Evolutionary conservation across 2,329 filamentous ascomycete genomes (phyloP).

Genomic region (Fusarium falciforme): DNA sequence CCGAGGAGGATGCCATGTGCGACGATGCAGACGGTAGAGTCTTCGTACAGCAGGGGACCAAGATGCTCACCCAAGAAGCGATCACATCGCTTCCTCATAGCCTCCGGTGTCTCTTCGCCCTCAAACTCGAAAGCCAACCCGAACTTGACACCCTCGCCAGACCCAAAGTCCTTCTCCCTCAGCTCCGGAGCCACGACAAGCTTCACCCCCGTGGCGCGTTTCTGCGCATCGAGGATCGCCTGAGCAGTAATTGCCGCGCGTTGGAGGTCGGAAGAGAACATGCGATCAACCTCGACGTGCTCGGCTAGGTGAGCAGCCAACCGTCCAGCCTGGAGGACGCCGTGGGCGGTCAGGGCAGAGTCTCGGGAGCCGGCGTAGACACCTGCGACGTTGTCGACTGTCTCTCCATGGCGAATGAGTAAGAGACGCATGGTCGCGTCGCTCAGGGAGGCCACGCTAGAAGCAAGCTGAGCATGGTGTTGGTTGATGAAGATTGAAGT

Average conservation of each 20-base stretch:
- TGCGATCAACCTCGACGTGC: slow-evolving; percentile 60
- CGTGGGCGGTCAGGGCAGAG: slow-evolving; percentile 84
- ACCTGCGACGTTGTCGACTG: slow-evolving; percentile 86
- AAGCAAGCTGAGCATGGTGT: slow-evolving; percentile 38
- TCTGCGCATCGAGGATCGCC: slow-evolving; percentile 70
- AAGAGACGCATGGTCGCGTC: slow-evolving; percentile 63
- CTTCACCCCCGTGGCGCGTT: slow-evolving; percentile 25
- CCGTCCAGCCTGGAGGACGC: slow-evolving; percentile 79
- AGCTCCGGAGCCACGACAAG: slow-evolving; percentile 56
- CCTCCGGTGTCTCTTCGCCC: slow-evolving; percentile 74
- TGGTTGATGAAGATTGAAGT: slow-evolving; percentile 5
- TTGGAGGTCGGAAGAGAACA: slow-evolving; percentile 83
- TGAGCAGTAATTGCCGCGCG: slow-evolving; percentile 79
- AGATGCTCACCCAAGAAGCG: slow-evolving; percentile 75
- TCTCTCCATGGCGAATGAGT: slow-evolving; percentile 89
- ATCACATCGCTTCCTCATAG: slow-evolving; percentile 73
- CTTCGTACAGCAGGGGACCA: slow-evolving; percentile 57
- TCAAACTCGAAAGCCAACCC: slow-evolving; percentile 49
- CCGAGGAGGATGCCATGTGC: slow-evolving; percentile 87
- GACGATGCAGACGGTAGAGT: slow-evolving; percentile 61
- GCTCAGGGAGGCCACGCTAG: slow-evolving; percentile 32
- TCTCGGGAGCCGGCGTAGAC: slow-evolving; percentile 84
- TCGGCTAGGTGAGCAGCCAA: slow-evolving; percentile 72
- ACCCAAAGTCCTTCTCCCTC: slow-evolving; percentile 81
- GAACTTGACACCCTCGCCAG: slow-evolving; percentile 74